These are phyloP conservation scores for Zygotorulaspora sp. DNA, from an alignment of 805 yeast genomes.

Conservation along the genomic window DNA sequence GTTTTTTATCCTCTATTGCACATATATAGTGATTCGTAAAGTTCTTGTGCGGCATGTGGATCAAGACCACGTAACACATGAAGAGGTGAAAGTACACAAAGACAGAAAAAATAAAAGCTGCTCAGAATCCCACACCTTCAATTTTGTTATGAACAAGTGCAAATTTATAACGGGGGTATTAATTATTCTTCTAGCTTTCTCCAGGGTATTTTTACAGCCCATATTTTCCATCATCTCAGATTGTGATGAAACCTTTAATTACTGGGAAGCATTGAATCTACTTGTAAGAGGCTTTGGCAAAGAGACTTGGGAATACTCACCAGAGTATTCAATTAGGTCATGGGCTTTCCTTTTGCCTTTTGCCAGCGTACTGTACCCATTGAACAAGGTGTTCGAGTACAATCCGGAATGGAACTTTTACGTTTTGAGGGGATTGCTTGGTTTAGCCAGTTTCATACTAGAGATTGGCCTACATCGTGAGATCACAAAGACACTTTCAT, in stretches of 20 bases:
- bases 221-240: conserved; percentile 69
- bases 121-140: too few species aligned
- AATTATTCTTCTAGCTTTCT: conserved; percentile 20
- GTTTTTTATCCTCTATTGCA: too few species aligned
- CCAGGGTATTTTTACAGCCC: conserved; percentile 37
- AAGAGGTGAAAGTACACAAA: neutral
- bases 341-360: conserved; percentile 66
- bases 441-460: conserved; percentile 22
- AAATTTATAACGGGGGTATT: conserved; percentile 16
- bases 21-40: too few species aligned
- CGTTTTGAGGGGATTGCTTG: conserved; percentile 26
- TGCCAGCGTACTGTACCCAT: conserved; percentile 25
- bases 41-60: too few species aligned
- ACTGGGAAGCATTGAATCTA: conserved; percentile 89
- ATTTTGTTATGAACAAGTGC: conserved; percentile 9
- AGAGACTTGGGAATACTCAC: conserved; percentile 96
- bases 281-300: conserved; percentile 79
- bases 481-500: conserved; percentile 22
- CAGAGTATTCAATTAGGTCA: conserved; percentile 80
- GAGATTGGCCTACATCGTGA: conserved; percentile 44
- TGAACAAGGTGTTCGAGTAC: conserved; percentile 29
- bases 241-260: conserved; percentile 89
- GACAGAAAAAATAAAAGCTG: too few species aligned
- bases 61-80: neutral
- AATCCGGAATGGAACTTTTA: conserved; percentile 27